Evolutionary conservation across 805 yeast genomes (phyloP).

Genomic region (Hanseniaspora thailandica): DNA sequence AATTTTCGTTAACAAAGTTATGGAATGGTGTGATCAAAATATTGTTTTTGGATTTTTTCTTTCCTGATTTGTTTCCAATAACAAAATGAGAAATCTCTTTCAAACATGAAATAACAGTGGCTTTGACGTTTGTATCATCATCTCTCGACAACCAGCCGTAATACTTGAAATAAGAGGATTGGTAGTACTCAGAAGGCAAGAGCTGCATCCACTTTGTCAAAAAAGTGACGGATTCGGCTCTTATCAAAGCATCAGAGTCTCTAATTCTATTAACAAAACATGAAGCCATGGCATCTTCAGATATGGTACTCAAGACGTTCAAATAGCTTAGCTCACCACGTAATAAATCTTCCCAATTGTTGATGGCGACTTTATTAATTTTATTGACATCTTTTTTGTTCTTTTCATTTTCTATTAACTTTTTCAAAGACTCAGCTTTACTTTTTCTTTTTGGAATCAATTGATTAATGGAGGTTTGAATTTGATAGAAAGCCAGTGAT

Average conservation of each 20-base stretch:
- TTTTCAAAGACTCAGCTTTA: conserved; percentile 30
- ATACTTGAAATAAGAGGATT: conserved; percentile 58
- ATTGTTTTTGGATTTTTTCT: conserved; percentile 7
- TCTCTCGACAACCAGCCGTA: conserved; percentile 83
- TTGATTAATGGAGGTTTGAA: conserved; percentile 51
- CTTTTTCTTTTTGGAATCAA: conserved; percentile 32
- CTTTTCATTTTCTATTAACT: conserved; percentile 30
- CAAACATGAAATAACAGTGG: conserved; percentile 50
- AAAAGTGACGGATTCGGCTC: conserved; percentile 54
- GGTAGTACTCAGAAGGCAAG: conserved; percentile 60
- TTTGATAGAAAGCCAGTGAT: conserved; percentile 44
- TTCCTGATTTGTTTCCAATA: conserved; percentile 8
- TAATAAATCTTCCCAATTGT: conserved; percentile 36
- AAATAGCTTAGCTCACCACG: conserved; percentile 38
- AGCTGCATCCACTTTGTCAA: conserved; percentile 62
- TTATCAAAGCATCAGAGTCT: conserved; percentile 60
- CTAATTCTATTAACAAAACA: conserved; percentile 67
- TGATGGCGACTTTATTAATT: conserved; percentile 34
- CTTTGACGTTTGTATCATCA: conserved; percentile 45
- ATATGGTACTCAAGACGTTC: conserved; percentile 41
- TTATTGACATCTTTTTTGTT: conserved; percentile 26
- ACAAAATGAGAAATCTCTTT: conserved; percentile 35
- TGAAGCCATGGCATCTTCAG: conserved; percentile 54
- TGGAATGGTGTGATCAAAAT: conserved; percentile 48
- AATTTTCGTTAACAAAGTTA: conserved; percentile 68